phyloP scores from a whole-genome alignment of 805 yeast species.

The Phaffomyces thermotolerans region DNA sequence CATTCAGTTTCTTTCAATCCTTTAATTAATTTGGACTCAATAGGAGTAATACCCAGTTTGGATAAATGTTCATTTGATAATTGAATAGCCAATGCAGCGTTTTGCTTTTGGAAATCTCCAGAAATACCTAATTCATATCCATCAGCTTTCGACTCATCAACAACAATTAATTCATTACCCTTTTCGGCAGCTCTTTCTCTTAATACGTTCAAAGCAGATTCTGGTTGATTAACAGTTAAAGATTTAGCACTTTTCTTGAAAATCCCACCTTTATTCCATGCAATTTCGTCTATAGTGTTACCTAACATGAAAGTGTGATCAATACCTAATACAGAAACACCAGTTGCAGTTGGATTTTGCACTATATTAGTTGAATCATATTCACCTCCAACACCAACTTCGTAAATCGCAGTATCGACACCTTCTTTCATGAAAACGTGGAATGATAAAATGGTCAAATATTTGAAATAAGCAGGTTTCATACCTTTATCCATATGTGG shows the following conservation, averaged over 20 bases:
- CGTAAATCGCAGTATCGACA: constrained; percentile 91
- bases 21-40: constrained; percentile 17
- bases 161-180: constrained; percentile 42
- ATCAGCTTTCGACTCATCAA: constrained; percentile 31
- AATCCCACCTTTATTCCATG: constrained; percentile 96
- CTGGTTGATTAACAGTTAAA: constrained; percentile 53
- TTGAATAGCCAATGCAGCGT: constrained; percentile 83
- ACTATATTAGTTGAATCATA: constrained; percentile 93
- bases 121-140: constrained; percentile 53
- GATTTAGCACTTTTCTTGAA: constrained; percentile 67
- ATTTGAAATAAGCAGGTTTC: constrained; percentile 92
- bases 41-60: constrained; percentile 36
- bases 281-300: constrained; percentile 76
- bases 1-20: constrained; percentile 70
- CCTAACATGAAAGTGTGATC: constrained; percentile 84
- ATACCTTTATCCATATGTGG: constrained; percentile 69
- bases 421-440: constrained; percentile 85
- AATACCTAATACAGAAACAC: constrained; percentile 79
- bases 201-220: constrained; percentile 50
- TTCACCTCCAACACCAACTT: constrained; percentile 98
- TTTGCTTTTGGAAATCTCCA: constrained; percentile 77
- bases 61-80: constrained; percentile 56
- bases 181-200: constrained; percentile 64
- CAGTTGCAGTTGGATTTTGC: constrained; percentile 73
- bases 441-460: constrained; percentile 79